phyloP scores from a whole-genome alignment of 1,284 basidiomycete species.

The Chalciporus sp. region DNA sequence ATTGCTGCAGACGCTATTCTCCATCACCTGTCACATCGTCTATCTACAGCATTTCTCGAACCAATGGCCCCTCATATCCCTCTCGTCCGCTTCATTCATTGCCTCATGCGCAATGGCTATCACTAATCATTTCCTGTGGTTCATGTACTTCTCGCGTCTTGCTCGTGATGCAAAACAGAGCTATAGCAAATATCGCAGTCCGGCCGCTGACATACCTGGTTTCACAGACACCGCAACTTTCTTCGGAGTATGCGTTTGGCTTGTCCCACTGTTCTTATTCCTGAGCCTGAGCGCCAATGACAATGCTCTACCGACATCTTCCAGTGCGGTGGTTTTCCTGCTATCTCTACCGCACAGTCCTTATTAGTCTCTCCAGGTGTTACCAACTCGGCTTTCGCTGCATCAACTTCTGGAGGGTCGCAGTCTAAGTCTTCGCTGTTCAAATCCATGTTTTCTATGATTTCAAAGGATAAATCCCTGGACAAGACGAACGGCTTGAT shows the following conservation, averaged over 20 bases:
- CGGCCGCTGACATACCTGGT: slow-evolving; percentile 47
- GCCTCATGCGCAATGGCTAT: slow-evolving; percentile 84
- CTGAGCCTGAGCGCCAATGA: slow-evolving; percentile 94
- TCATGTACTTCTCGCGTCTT: slow-evolving; percentile 84
- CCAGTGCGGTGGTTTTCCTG: slow-evolving; percentile 43
- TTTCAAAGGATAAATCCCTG: slow-evolving; percentile 39
- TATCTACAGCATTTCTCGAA: slow-evolving; percentile 91
- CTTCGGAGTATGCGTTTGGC: slow-evolving; percentile 92
- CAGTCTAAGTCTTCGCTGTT: slow-evolving; percentile 58
- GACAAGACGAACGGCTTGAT: slow-evolving; percentile 60
- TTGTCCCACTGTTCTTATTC: slow-evolving; percentile 89
- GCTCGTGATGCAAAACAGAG: slow-evolving; percentile 54
- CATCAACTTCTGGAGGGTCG: slow-evolving; percentile 30
- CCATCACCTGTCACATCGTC: slow-evolving; percentile 79
- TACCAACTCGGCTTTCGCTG: slow-evolving; percentile 39
- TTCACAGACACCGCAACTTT: slow-evolving; percentile 92
- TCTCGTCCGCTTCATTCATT: slow-evolving; percentile 82
- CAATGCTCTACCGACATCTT: slow-evolving; percentile 78
- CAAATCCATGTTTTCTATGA: slow-evolving; percentile 59
- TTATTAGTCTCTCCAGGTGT: slow-evolving; percentile 31
- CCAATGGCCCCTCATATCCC: slow-evolving; percentile 88
- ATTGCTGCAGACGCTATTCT: slow-evolving; percentile 72
- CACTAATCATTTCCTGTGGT: slow-evolving; percentile 91
- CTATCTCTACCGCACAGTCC: slow-evolving; percentile 1
- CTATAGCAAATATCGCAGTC: slow-evolving; percentile 45